These are phyloP conservation scores for Pyrenophora graminea DNA, from an alignment of 2,329 filamentous ascomycete genomes.

Conservation along the genomic window DNA sequence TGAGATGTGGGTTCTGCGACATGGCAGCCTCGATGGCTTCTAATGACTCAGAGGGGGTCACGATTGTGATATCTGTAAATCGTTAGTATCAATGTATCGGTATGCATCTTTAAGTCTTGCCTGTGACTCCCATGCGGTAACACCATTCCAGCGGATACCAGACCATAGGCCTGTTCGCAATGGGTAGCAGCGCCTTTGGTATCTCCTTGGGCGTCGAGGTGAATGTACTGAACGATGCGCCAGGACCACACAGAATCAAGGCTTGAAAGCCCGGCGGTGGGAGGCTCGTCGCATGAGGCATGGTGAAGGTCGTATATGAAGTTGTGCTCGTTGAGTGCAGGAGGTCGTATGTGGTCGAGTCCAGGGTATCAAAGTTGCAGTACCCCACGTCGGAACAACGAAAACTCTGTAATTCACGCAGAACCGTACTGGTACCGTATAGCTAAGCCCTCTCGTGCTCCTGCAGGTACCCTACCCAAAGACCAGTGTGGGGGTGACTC, in stretches of 20 bases:
- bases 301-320: constrained; percentile 40
- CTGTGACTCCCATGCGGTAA: constrained; percentile 76
- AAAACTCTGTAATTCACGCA: too few relatives aligned
- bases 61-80: constrained; percentile 57
- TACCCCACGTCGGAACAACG: too few relatives aligned
- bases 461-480: too few relatives aligned
- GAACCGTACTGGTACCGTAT: too few relatives aligned
- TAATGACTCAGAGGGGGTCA: constrained; percentile 62
- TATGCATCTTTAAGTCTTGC: constrained; percentile 46
- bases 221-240: constrained; percentile 80
- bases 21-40: constrained; percentile 70
- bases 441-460: too few relatives aligned
- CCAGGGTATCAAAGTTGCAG: too few relatives aligned
- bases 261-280: constrained; percentile 79
- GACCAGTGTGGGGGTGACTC: too few relatives aligned
- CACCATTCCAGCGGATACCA: constrained; percentile 89
- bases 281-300: constrained; percentile 74
- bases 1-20: constrained; percentile 77
- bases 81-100: constrained; percentile 1
- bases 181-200: constrained; percentile 79
- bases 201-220: constrained; percentile 79
- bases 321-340: neutral
- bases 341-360: neutral
- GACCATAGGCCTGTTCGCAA: constrained; percentile 85
- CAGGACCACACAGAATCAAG: constrained; percentile 80